A percentile compares a stretch with the other conserved stretches of the same genome.
phyloP scores from a whole-genome alignment of 2,329 filamentous ascomycete species.

The Talaromyces funiculosus region DNA sequence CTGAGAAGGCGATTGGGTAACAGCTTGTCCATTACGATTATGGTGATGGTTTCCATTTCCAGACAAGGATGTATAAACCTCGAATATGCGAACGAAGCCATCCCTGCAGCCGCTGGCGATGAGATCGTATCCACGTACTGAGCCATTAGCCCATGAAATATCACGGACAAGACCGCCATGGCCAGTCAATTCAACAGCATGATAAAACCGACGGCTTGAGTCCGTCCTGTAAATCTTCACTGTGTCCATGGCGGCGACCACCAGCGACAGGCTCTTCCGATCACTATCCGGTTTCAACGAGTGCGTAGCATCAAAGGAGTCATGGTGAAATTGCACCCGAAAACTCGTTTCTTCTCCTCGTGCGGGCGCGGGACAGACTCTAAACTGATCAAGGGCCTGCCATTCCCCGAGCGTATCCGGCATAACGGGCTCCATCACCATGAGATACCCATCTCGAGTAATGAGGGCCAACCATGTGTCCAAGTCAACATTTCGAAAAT shows the following conservation, averaged over 20 bases:
- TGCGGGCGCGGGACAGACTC: constrained; percentile 62
- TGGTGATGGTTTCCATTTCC: constrained; percentile 19
- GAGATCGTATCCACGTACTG: constrained; percentile 82
- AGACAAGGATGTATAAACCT: constrained; percentile 42
- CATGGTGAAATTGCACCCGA: constrained; percentile 80
- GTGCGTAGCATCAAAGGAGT: constrained; percentile 67
- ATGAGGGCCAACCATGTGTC: constrained; percentile 83
- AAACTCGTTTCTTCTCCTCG: constrained; percentile 85
- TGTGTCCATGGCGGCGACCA: constrained; percentile 77
- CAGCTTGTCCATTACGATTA: constrained; percentile 24
- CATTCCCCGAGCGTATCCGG: constrained; percentile 76
- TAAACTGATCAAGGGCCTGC: constrained; percentile 68
- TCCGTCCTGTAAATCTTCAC: constrained; percentile 79
- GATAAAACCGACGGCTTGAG: constrained; percentile 72
- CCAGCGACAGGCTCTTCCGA: constrained; percentile 69
- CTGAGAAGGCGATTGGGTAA: constrained; percentile 24
- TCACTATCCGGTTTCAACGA: constrained; percentile 74
- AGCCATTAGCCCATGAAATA: constrained; percentile 87
- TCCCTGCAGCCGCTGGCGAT: constrained; percentile 92
- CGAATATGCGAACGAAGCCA: constrained; percentile 82
- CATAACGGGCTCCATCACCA: constrained; percentile 77
- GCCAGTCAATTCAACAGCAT: constrained; percentile 67
- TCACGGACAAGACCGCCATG: constrained; percentile 77
- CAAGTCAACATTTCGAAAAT: constrained; percentile 75
- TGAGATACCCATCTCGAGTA: constrained; percentile 72